phyloP scores from a whole-genome alignment of 2,329 filamentous ascomycete species.

The Leptographium galeiforme region DNA sequence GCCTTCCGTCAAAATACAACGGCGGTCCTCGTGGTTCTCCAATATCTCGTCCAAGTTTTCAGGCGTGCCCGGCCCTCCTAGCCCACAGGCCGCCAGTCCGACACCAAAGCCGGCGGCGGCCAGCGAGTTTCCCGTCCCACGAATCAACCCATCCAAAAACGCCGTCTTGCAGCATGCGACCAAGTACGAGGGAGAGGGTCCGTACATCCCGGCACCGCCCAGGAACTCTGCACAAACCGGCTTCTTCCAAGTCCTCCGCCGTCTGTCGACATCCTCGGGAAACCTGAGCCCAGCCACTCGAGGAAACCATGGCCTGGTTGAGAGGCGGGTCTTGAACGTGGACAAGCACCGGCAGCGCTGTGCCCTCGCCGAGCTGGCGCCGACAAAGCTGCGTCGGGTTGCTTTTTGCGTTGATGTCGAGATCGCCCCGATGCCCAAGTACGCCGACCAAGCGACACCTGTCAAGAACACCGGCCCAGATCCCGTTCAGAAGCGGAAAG shows the following conservation, averaged over 20 bases:
- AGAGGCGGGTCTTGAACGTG: slow-evolving; percentile 72
- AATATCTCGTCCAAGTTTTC: slow-evolving; percentile 90
- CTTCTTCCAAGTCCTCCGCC: slow-evolving; percentile 70
- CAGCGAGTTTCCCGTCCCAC: slow-evolving; percentile 31
- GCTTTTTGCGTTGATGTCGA: slow-evolving; percentile 97
- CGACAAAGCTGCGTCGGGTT: slow-evolving; percentile 70
- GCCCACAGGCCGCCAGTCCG: slow-evolving; percentile 19
- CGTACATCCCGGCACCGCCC: slow-evolving; percentile 63
- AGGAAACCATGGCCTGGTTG: slow-evolving; percentile 56
- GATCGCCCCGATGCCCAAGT: slow-evolving; percentile 77
- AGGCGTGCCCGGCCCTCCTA: slow-evolving; percentile 24
- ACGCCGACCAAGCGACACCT: slow-evolving; percentile 45
- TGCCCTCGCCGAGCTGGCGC: slow-evolving; percentile 63
- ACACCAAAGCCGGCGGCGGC: slow-evolving; percentile 20
- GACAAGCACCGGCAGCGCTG: slow-evolving; percentile 70
- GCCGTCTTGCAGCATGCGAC: slow-evolving; percentile 44
- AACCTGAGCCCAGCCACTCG: slow-evolving; percentile 30
- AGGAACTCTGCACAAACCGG: slow-evolving; percentile 48
- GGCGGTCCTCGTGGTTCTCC: slow-evolving; percentile 80
- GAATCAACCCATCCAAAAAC: slow-evolving; percentile 37
- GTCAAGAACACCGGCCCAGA: slow-evolving; percentile 20
- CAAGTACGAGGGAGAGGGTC: slow-evolving; percentile 44
- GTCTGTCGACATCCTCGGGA: slow-evolving; percentile 54
- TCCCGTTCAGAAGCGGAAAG: slow-evolving; percentile 46
- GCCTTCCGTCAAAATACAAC: slow-evolving; percentile 16